phyloP scores from a whole-genome alignment of 768 basidiomycete genomes.

The Mycena floridula region DNA sequence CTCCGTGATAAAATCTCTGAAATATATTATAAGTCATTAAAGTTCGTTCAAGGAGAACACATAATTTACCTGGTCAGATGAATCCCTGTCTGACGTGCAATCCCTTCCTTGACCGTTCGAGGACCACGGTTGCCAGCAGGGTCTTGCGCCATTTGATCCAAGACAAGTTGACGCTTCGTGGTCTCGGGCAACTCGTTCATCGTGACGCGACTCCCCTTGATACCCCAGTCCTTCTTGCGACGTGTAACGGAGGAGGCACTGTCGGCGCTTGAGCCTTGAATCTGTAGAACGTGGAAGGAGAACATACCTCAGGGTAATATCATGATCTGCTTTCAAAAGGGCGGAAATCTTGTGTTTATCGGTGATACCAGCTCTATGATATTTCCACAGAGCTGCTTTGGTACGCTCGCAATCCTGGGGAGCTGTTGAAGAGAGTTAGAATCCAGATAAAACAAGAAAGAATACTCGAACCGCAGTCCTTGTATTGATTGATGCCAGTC shows the following conservation, averaged over 20 bases:
- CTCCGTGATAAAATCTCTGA: constrained; percentile 8
- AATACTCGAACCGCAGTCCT: no score
- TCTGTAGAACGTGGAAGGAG: background rate
- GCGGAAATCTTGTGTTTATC: constrained; percentile 18
- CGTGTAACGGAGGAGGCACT: constrained; percentile 24
- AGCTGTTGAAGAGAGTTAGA: no score
- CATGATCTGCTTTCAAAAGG: constrained; percentile 19
- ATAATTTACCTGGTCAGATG: constrained; percentile 22
- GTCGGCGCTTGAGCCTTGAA: background rate
- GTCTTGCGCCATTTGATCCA: constrained; percentile 29
- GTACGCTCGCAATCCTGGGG: no score
- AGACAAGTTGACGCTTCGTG: constrained; percentile 24
- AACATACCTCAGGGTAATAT: constrained; percentile 23
- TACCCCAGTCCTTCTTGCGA: constrained; percentile 19
- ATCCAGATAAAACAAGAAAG: no score
- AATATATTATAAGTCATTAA: background rate
- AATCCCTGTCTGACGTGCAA: constrained; percentile 23
- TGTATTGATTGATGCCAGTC: no score
- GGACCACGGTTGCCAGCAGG: constrained; percentile 21
- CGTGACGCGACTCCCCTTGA: constrained; percentile 22
- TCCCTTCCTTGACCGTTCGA: constrained; percentile 19
- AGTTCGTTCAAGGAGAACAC: background rate
- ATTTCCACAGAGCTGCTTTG: constrained; percentile 12
- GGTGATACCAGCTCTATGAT: constrained; percentile 20
- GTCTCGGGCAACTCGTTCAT: constrained; percentile 20